A percentile compares a stretch with the other conserved stretches of the same genome.
These are phyloP conservation scores for Fusarium papillatum DNA, from an alignment of 2,329 filamentous ascomycete genomes.

Conservation along the genomic window DNA sequence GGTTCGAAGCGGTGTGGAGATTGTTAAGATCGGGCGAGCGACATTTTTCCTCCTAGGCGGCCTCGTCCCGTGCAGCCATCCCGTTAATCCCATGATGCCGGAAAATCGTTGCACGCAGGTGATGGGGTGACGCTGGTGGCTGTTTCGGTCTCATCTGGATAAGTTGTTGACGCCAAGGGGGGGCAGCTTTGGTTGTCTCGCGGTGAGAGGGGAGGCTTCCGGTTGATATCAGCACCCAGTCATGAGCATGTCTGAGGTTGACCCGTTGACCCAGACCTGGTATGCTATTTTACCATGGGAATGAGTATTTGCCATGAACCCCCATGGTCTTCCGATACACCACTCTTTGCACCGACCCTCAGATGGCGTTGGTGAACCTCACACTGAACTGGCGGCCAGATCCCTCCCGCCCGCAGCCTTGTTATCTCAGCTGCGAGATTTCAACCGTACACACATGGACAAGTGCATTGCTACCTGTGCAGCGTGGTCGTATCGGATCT, in stretches of 20 bases:
- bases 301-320: neutral
- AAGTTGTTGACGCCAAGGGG: neutral
- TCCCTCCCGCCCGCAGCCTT: neutral
- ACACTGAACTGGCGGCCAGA: neutral
- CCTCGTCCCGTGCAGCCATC: slow-evolving; percentile 31
- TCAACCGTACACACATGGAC: neutral
- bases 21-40: neutral
- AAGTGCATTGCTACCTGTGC: neutral
- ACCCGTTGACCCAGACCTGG: neutral
- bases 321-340: neutral
- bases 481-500: neutral
- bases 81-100: slow-evolving; percentile 32
- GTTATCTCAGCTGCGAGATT: neutral
- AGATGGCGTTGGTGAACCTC: neutral
- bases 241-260: neutral
- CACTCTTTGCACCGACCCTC: neutral
- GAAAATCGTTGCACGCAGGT: slow-evolving; percentile 14
- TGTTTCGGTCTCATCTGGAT: slow-evolving; percentile 11
- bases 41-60: slow-evolving; percentile 4
- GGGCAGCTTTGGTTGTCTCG: neutral
- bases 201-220: neutral
- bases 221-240: neutral
- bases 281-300: neutral
- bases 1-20: slow-evolving; percentile 30
- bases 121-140: slow-evolving; percentile 28